Base-by-base conservation (phyloP, 176 grass and related monocot species). In the Tuctoria greenei region DNA sequence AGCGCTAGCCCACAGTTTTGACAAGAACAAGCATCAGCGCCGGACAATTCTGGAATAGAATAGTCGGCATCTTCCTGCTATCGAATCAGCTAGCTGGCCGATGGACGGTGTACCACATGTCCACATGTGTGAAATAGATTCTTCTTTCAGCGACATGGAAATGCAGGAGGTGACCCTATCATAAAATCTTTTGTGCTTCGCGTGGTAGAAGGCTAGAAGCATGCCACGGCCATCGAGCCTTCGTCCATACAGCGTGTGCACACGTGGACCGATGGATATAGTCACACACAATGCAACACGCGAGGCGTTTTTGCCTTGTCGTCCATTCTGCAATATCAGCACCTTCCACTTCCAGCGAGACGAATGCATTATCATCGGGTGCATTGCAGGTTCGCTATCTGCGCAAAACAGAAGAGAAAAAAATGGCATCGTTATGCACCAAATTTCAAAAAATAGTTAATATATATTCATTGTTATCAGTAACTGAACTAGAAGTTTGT, bases 1-100 rank as follows among this genome's bases (percentile, higher is more conserved):
- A 54, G 51, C 20, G 7, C 20, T 21, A 47, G 55, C 80, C 74
- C 62, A 88, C 75, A 23, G 45, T 10, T 83, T 83, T 55, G 20
- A 27, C 4, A 44, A 36, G 43, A 63, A 57, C 69, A 83, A 78
- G 74, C 61, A 64, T 24, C 69, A 67, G 10, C 5, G 8, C 44
- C 26, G 36, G 78, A 56, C 78, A 28, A 64, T 56, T 55, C 64
- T 8, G 61, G 16, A 1, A 39, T 51, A 27, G 64, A 76, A 71
- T 56, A 76, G 72, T 40, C 5, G 79, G 13, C 59, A 4, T 28
- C 61, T 57, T 26, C 54, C 8, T 11, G 20, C 35, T 4, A 60
- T 34, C 10, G 54, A 60, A 42, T 80, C 14, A 68, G 51, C 49
- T 47, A 14, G 14, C 76, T 31, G 66, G 31, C 41, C 43, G 67